phyloP scores from a whole-genome alignment of 768 basidiomycete genomes.

The Rickenella mellea region DNA sequence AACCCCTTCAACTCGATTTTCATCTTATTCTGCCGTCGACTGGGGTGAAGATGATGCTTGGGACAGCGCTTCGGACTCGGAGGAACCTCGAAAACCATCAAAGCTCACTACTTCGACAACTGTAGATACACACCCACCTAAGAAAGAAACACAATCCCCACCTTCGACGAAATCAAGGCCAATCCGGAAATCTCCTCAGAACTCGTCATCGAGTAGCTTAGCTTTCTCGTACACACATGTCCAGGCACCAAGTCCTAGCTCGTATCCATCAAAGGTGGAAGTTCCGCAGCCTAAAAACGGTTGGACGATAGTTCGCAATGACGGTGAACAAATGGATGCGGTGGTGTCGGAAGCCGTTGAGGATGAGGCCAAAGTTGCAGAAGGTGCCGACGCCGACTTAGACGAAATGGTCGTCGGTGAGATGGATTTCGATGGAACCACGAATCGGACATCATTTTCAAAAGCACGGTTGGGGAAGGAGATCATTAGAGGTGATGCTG shows the following conservation, averaged over 20 bases:
- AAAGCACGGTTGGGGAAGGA: slow-evolving; percentile 4
- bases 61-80: slow-evolving; percentile 77
- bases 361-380: slow-evolving; percentile 24
- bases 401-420: slow-evolving; percentile 72
- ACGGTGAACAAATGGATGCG: slow-evolving; percentile 12
- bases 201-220: slow-evolving; percentile 57
- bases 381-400: slow-evolving; percentile 66
- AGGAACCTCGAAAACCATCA: background rate
- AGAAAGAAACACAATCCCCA: slow-evolving; percentile 12
- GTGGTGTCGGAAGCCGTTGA: slow-evolving; percentile 12
- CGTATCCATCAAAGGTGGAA: slow-evolving; percentile 55
- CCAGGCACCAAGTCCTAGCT: slow-evolving; percentile 62
- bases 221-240: slow-evolving; percentile 79
- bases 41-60: slow-evolving; percentile 86
- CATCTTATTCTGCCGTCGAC: slow-evolving; percentile 37
- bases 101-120: slow-evolving; percentile 1
- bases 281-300: slow-evolving; percentile 42
- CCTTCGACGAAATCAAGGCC: slow-evolving; percentile 39
- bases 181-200: slow-evolving; percentile 37
- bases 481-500: slow-evolving; percentile 53
- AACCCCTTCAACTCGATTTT: slow-evolving; percentile 34
- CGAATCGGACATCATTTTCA: too few relatives aligned
- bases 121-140: background rate
- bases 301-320: slow-evolving; percentile 68
- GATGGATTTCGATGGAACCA: slow-evolving; percentile 47